These are phyloP conservation scores for Boletus subparvulus DNA, from an alignment of 768 basidiomycete species.

Conservation along the genomic window DNA sequence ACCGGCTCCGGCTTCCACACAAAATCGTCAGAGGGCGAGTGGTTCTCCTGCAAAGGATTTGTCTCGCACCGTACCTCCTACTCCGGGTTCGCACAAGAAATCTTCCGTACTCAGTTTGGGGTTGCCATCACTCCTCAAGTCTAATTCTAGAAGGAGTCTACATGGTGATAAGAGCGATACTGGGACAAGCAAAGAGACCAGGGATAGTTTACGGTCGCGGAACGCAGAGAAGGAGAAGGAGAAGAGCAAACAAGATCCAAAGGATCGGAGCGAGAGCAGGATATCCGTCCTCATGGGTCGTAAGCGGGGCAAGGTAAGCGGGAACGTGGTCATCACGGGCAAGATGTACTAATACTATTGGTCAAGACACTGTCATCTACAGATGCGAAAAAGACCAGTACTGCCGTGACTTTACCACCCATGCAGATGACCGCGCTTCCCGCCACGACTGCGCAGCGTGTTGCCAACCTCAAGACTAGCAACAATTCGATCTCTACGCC, in stretches of 20 bases:
- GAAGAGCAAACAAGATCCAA: conserved; percentile 68
- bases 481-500: conserved; percentile 46
- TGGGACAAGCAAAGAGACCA: conserved; percentile 47
- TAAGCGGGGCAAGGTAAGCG: conserved; percentile 84
- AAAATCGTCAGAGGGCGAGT: conserved; percentile 43
- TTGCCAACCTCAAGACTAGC: conserved; percentile 73
- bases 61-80: conserved; percentile 50
- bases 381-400: conserved; percentile 73
- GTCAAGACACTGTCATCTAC: conserved; percentile 78
- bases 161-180: conserved; percentile 53
- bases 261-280: conserved; percentile 86
- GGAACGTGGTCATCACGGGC: background rate
- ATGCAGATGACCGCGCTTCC: conserved; percentile 89
- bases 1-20: conserved; percentile 41
- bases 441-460: conserved; percentile 76
- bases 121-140: conserved; percentile 81
- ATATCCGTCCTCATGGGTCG: conserved; percentile 86
- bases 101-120: conserved; percentile 81
- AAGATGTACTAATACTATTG: conserved; percentile 11
- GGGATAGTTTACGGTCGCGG: conserved; percentile 48
- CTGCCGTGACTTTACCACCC: conserved; percentile 75
- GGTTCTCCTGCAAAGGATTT: conserved; percentile 55
- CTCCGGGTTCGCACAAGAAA: conserved; percentile 71
- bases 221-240: conserved; percentile 51
- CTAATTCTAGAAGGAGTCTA: conserved; percentile 78